Base-by-base conservation (phyloP, 768 basidiomycete species). In the Lactarius hatsudake region DNA sequence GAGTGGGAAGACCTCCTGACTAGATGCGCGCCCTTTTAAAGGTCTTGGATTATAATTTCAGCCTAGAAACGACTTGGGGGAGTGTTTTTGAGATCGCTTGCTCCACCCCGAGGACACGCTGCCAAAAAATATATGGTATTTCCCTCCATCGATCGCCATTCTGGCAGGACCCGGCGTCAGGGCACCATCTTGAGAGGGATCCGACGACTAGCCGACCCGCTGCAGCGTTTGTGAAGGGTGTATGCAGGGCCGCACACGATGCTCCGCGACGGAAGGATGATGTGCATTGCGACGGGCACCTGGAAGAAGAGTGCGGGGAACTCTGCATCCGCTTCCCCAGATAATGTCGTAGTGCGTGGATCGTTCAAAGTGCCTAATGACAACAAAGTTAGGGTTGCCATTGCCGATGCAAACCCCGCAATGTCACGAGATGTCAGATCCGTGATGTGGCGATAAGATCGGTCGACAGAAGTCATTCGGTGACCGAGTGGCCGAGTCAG, bases 361-460 rank as follows among this genome's bases (percentile, higher is more conserved):
- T 23, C 48, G 34, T 57, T n/a, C n/a, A n/a, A n/a, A 48, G 36
- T 60, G 66, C 17, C 36, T 6, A 53, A 40, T 62, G 55, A 23
- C 48, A 42, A 15, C 61, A 59, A 15, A 53, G 38, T 23, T 40
- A 54, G 38, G 48, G 12, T 51, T 53, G 42, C 17, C 40, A 28
- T 32, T 23, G 58, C 60, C 53, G 23, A 43, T 60, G 57, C 48
- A 28, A 40, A 32, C 32, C 45, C 10, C 40, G 60, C 30, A 30
- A 20, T 7, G 67, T 59, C 68, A 68, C 60, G 64, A 64, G 68
- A 58, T 55, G 61, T 54, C 55, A 45, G 69, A 65, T 71, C 61
- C 43, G 26, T 53, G 69, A 71, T 71, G 43, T 56, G 36, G 36
- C 36, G 69, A 71, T 71, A 71, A 71, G 69, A 71, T 71, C 59